Evolutionary conservation across 176 grass and related monocot species (phyloP), one percentile per base, ranked within the genome.

Genomic region (Aegilops umbellulata): DNA sequence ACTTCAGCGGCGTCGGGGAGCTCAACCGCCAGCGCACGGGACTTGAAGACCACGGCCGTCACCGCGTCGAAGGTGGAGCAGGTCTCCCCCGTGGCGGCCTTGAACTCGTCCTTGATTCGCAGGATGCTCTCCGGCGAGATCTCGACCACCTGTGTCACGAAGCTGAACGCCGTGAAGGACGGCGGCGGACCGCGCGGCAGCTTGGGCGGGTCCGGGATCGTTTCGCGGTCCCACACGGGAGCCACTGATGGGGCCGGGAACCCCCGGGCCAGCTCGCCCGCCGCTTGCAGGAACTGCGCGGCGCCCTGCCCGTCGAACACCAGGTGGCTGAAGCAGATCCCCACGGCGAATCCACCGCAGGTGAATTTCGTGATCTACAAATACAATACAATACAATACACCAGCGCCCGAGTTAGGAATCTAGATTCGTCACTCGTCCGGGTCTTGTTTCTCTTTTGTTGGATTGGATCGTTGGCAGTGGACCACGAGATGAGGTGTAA

Each of bases 301-400:
- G 92, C 87, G 44, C 92, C 94, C 62, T 94, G 87, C 41, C 94
- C 90, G 51, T 94, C 92, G 69, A 97, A 97, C 81, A 97, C 77
- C 80, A 95, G 42, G 83, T 97, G 95, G 85, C 93, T 95, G 82
- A 95, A 97, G 80, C 90, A 88, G 87, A 97, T 95, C 74, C 93
- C 93, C 2, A 97, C 91, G 16, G 83, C 36, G 55, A 93, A 93
- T 7, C 95, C 95, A 5, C 95, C 93, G 57, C 95, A 97, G 23
- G 80, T 90, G 87, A 97, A 97, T 81, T 87, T 83, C n/a, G 93
- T 97, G 32, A 97, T 90, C 95, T 97, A 74, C 55, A 57, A 57
- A 22, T 22, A 19, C 57, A 44, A 69, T 76, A 20, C 34, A 57
- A 22, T 22, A 19, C 57, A 44, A 69, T 76, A 20, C 34, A 46